Base-by-base conservation (phyloP, 176 grass and related monocot genomes). In the Musa schizocarpa region DNA sequence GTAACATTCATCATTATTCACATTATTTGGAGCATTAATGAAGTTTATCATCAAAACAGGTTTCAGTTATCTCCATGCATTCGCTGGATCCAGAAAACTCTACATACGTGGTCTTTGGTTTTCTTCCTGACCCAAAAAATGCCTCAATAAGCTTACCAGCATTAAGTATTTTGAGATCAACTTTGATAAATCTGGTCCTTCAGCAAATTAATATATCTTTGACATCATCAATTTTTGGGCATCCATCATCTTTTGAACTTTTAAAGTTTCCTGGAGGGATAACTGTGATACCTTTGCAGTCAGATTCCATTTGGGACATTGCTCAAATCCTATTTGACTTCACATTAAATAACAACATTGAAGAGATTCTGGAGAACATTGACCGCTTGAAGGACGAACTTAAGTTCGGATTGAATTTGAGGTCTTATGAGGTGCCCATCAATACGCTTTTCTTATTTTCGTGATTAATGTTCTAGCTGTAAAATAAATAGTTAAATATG, bases 351-450 rank as follows among this genome's bases (percentile, higher is more conserved):
- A 87, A 81, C 73, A 89, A 82, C 53, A 78, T 89, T 81, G 74
- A 79, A 53, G 73, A 89, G 74, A 78, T 92, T 52, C 74, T 87
- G 77, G 75, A 78, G 67, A 92, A 89, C 85, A 82, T 92, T 85
- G 86, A 83, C 51, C 67, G 87, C 71, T 82, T 92, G 49, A 89
- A 87, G 71, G 82, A 87, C 66, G 84, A 92, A 68, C 58, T 92
- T 68, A 82, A 89, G 52, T 81, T 87, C 85, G 90, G 90, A 71
- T 81, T 92, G 80, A 85, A 87, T 79, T 84, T 92, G 82, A 85
- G 54, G n/a, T 87, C 87, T 23, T 81, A 88, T 3, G 89, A 92
- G 89, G 89, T 92, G 81, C 77, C 61, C 43, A 66, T 72, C 11
- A 57, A 56, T 29, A 71, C 52, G 68, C 14, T 56, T 24, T 54